Evolutionary conservation across 176 grass and related monocot genomes (phyloP).

Genomic region (Musa troglodytarum): DNA sequence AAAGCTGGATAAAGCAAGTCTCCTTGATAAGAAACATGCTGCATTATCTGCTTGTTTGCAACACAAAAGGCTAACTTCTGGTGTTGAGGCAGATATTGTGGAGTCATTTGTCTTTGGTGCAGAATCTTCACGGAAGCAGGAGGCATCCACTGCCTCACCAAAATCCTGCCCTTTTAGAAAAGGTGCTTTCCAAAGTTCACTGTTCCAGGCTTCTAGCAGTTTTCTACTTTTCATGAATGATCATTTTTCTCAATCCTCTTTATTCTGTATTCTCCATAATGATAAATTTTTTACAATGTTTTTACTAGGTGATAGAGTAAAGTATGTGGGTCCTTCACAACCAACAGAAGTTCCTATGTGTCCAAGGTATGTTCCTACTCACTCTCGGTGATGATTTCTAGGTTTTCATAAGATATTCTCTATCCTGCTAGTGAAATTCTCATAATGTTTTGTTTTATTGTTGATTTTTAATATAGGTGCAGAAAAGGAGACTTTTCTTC

Average conservation of each 20-base stretch:
- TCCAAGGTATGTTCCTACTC: conserved; percentile 3
- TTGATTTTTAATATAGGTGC: too few relatives aligned
- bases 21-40: conserved; percentile 16
- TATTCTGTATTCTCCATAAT: not conserved
- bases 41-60: conserved; percentile 10
- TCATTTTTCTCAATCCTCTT: not conserved
- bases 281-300: not conserved
- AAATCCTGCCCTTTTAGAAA: conserved; percentile 2
- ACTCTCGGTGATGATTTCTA: not conserved
- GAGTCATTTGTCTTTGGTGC: conserved; percentile 12
- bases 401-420: too few relatives aligned
- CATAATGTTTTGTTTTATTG: too few relatives aligned
- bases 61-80: conserved; percentile 7
- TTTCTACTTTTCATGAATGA: not conserved
- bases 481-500: too few relatives aligned
- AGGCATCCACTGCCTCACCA: conserved; percentile 8
- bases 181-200: not conserved
- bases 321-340: conserved; percentile 3
- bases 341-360: not conserved
- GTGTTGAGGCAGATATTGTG: conserved; percentile 9
- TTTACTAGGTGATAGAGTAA: conserved; percentile 14
- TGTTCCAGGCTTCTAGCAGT: not conserved
- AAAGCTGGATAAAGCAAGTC: conserved; percentile 8
- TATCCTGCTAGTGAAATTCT: too few relatives aligned
- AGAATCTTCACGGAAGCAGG: conserved; percentile 7